phyloP scores from a whole-genome alignment of 2,329 filamentous ascomycete genomes.

The Fusarium subtropicale region DNA sequence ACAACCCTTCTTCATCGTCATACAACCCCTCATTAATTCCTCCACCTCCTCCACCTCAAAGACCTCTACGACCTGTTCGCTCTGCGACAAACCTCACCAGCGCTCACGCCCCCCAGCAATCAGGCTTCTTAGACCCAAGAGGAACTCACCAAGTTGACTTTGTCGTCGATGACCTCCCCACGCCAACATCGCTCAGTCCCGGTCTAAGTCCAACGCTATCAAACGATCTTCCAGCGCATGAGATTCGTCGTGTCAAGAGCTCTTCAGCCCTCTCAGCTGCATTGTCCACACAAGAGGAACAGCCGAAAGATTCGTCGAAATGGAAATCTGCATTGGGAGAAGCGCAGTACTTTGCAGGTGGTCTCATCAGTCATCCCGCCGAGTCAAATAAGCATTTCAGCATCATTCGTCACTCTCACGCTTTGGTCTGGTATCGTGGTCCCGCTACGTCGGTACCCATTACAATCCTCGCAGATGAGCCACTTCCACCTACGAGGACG shows the following conservation, averaged over 20 bases:
- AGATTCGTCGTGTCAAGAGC: conserved; percentile 50
- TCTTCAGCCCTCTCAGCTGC: conserved; percentile 48
- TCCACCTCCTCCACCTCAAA: conserved; percentile 31
- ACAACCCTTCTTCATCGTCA: neutral
- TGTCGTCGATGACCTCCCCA: conserved; percentile 42
- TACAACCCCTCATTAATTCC: conserved; percentile 32
- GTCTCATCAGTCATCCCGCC: conserved; percentile 70
- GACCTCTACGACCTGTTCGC: conserved; percentile 43
- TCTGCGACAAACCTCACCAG: conserved; percentile 45
- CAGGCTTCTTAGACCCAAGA: conserved; percentile 35
- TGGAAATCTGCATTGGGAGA: conserved; percentile 67
- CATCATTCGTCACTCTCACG: conserved; percentile 73
- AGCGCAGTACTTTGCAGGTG: conserved; percentile 73
- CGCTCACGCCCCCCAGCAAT: conserved; percentile 39
- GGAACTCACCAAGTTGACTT: conserved; percentile 41
- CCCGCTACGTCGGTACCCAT: conserved; percentile 72
- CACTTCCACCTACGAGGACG: conserved; percentile 67
- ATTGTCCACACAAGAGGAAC: conserved; percentile 15
- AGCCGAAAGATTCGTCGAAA: conserved; percentile 42
- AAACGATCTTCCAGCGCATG: conserved; percentile 7
- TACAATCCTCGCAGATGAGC: conserved; percentile 70
- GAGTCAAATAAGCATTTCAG: conserved; percentile 75
- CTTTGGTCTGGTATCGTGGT: conserved; percentile 74
- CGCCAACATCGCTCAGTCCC: conserved; percentile 27
- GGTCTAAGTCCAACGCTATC: conserved; percentile 27